Evolutionary conservation across 306 rosid genomes (phyloP).

Genomic region (Cucurbita ficifolia): DNA sequence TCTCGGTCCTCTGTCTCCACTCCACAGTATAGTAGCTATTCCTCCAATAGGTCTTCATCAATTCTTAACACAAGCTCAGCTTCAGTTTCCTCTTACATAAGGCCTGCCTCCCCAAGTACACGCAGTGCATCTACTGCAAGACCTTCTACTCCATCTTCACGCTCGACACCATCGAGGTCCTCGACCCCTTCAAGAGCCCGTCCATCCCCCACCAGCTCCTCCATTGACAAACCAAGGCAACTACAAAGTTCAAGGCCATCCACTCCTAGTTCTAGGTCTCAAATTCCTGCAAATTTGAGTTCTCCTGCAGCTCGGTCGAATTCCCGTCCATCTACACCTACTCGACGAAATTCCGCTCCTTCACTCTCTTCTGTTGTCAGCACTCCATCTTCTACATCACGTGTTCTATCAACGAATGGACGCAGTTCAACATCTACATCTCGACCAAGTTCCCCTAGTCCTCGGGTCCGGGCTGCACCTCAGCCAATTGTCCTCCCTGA

Average conservation of each 20-base stretch:
- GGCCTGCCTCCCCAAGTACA: slow-evolving; percentile 74
- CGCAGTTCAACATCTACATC: slow-evolving; percentile 62
- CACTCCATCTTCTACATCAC: slow-evolving; percentile 38
- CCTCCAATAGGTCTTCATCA: slow-evolving; percentile 61
- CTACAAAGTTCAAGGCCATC: slow-evolving; percentile 71
- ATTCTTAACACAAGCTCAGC: slow-evolving; percentile 94
- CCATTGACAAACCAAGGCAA: slow-evolving; percentile 49
- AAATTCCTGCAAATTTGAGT: slow-evolving; percentile 67
- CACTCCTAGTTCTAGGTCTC: slow-evolving; percentile 92
- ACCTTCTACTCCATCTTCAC: slow-evolving; percentile 82
- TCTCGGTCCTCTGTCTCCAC: slow-evolving; percentile 63
- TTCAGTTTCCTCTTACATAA: slow-evolving; percentile 79
- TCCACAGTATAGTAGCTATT: slow-evolving; percentile 43
- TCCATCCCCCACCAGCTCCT: slow-evolving; percentile 31
- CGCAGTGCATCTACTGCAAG: slow-evolving; percentile 48
- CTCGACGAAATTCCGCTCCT: slow-evolving; percentile 50
- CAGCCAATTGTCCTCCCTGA: slow-evolving; percentile 81
- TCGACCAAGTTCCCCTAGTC: slow-evolving; percentile 79
- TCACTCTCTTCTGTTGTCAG: slow-evolving; percentile 38
- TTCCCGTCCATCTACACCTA: slow-evolving; percentile 83
- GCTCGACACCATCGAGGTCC: slow-evolving; percentile 42
- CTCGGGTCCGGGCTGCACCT: slow-evolving; percentile 64
- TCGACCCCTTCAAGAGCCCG: slow-evolving; percentile 81
- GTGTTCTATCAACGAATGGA: slow-evolving; percentile 33
- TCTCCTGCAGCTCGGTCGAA: slow-evolving; percentile 49